phyloP scores from a whole-genome alignment of 106 monocot species.

The Phalaenopsis aphrodite region DNA sequence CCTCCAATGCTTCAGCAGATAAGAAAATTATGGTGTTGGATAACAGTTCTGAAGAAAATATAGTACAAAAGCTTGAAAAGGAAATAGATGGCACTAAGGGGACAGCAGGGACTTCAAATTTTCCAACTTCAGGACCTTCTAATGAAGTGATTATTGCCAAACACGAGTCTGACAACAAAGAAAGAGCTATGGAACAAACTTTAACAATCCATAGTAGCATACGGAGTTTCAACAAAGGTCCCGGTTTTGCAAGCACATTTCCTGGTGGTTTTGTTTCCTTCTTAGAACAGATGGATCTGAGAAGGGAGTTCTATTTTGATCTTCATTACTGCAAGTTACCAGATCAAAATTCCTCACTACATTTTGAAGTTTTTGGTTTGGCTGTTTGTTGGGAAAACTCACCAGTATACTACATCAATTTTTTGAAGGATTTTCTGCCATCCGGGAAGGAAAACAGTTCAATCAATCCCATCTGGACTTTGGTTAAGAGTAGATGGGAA shows the following conservation, averaged over 20 bases:
- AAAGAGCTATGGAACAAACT: not conserved
- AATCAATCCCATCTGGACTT: slow-evolving; percentile 26
- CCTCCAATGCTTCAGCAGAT: not conserved
- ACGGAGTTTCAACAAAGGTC: slow-evolving; percentile 37
- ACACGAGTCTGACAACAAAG: slow-evolving; percentile 4
- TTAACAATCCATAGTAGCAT: not conserved
- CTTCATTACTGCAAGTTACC: slow-evolving; percentile 57
- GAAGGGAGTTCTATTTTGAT: slow-evolving; percentile 81
- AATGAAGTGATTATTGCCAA: slow-evolving; percentile 4
- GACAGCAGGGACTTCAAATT: slow-evolving; percentile 7
- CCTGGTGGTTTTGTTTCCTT: slow-evolving; percentile 87
- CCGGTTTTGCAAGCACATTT: slow-evolving; percentile 49
- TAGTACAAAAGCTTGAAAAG: slow-evolving; percentile 8
- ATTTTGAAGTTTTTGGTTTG: slow-evolving; percentile 80
- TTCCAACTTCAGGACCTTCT: not conserved
- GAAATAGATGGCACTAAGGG: not conserved
- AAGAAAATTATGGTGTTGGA: slow-evolving; percentile 10
- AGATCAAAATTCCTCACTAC: slow-evolving; percentile 15
- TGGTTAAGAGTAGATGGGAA: slow-evolving; percentile 53
- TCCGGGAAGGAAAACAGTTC: slow-evolving; percentile 11
- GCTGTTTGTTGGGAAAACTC: slow-evolving; percentile 93
- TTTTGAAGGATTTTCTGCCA: slow-evolving; percentile 54
- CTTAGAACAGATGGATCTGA: slow-evolving; percentile 58
- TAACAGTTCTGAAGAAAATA: slow-evolving; percentile 15
- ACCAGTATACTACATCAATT: slow-evolving; percentile 76